Conservation (phyloP, 805 yeast genomes). For the Candida xiaguanensis region DNA sequence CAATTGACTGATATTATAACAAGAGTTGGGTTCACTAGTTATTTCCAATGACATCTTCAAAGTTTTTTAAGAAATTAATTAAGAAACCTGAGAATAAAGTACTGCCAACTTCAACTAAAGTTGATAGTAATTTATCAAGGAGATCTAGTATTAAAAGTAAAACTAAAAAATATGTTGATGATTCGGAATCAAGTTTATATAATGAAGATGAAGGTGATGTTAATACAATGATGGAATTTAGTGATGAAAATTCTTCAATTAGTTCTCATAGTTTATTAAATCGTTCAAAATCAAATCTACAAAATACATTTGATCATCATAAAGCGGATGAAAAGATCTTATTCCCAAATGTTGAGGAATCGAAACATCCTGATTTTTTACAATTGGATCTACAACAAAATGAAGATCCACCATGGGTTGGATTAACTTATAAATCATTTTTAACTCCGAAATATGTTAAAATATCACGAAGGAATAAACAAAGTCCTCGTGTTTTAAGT, state of each 20-base stretch:
- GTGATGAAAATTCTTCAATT: slow-evolving; percentile 4
- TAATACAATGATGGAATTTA: slow-evolving; percentile 6
- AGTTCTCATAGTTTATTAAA: slow-evolving; percentile 3
- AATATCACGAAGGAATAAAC: slow-evolving; percentile 43
- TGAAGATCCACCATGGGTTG: slow-evolving; percentile 25
- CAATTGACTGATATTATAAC: too few relatives aligned
- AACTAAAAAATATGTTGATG: slow-evolving; percentile 14
- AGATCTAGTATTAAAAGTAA: slow-evolving; percentile 3
- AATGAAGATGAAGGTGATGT: slow-evolving; percentile 20
- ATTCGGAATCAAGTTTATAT: slow-evolving; percentile 20
- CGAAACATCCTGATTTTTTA: slow-evolving; percentile 3
- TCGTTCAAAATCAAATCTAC: slow-evolving; percentile 3
- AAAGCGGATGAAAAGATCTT: slow-evolving; percentile 13
- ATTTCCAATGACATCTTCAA: not conserved
- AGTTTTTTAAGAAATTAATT: slow-evolving; percentile 2
- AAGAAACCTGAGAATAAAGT: not conserved
- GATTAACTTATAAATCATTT: slow-evolving; percentile 34
- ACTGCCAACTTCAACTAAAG: not conserved
- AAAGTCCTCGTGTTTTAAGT: slow-evolving; percentile 44
- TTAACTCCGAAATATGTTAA: slow-evolving; percentile 55
- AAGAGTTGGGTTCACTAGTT: too few relatives aligned
- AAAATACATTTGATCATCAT: slow-evolving; percentile 10
- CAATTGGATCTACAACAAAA: slow-evolving; percentile 7
- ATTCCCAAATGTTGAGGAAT: slow-evolving; percentile 14
- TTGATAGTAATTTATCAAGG: not conserved